phyloP scores from a whole-genome alignment of 768 basidiomycete species.

The Pholiota microspora region DNA sequence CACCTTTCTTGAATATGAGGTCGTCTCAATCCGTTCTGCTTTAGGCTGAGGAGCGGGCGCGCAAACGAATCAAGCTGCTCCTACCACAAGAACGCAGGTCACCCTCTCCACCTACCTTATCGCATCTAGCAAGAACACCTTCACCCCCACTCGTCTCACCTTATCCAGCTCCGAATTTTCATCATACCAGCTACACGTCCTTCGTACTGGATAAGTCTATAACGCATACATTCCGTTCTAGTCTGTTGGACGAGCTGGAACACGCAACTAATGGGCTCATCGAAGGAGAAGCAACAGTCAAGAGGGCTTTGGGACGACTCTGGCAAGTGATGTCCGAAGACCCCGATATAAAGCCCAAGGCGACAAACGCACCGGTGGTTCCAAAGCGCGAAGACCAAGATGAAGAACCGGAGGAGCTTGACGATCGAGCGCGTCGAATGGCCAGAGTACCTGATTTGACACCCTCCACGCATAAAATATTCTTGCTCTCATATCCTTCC shows the following conservation, averaged over 20 bases:
- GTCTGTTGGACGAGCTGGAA: constrained; percentile 75
- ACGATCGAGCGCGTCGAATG: constrained; percentile 39
- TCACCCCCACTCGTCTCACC: constrained; percentile 79
- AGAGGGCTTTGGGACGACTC: constrained; percentile 71
- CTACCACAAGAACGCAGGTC: constrained; percentile 63
- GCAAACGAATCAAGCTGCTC: constrained; percentile 73
- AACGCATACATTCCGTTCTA: constrained; percentile 81
- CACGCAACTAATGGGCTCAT: constrained; percentile 81
- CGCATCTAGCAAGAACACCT: constrained; percentile 72
- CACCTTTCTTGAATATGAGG: constrained; percentile 3
- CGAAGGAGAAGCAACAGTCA: constrained; percentile 75
- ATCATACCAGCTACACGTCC: constrained; percentile 77
- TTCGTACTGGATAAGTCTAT: constrained; percentile 86
- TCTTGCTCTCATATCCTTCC: constrained; percentile 52
- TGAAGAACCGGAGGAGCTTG: constrained; percentile 43
- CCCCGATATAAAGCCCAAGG: constrained; percentile 37
- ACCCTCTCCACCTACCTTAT: constrained; percentile 67
- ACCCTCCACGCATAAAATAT: constrained; percentile 64
- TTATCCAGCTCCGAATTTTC: constrained; percentile 63
- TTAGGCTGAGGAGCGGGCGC: constrained; percentile 79
- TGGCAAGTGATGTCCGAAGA: constrained; percentile 84
- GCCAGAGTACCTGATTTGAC: constrained; percentile 67
- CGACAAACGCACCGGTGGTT: constrained; percentile 40
- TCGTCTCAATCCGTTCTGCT: constrained; percentile 11
- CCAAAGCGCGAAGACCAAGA: constrained; percentile 72